A percentile compares a stretch with the other conserved stretches of the same genome.
Evolutionary conservation across 768 basidiomycete species (phyloP).

Genomic region (Trametes cubensis): DNA sequence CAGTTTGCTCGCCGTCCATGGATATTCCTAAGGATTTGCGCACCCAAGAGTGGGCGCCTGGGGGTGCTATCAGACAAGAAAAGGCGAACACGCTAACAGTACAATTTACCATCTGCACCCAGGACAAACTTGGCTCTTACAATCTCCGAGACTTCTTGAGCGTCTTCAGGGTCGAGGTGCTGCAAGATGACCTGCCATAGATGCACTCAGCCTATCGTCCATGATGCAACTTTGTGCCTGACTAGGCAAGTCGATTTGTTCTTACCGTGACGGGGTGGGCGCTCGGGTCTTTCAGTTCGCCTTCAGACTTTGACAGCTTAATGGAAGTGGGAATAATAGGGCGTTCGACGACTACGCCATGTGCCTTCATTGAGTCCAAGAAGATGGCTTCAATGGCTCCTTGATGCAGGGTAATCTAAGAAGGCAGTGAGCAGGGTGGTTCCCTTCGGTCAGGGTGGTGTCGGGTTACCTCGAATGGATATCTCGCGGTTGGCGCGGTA

Average conservation of each 20-base stretch:
- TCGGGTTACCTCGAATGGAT: conserved; percentile 63
- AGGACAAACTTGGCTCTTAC: conserved; percentile 76
- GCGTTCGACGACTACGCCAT: conserved; percentile 54
- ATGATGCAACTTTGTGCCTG: neutral
- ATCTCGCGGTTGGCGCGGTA: conserved; percentile 65
- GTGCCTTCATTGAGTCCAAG: conserved; percentile 52
- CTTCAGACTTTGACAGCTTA: conserved; percentile 46
- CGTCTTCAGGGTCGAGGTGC: conserved; percentile 39
- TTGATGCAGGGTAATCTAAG: conserved; percentile 62
- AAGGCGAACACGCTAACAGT: neutral
- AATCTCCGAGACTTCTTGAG: conserved; percentile 50
- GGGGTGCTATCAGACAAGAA: neutral
- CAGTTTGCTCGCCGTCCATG: conserved; percentile 70
- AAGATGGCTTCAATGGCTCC: conserved; percentile 66
- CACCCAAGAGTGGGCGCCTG: conserved; percentile 85
- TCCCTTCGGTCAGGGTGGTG: neutral
- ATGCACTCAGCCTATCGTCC: conserved; percentile 21
- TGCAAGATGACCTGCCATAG: conserved; percentile 49
- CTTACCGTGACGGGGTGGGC: conserved; percentile 39
- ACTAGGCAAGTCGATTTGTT: neutral
- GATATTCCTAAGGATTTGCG: conserved; percentile 63
- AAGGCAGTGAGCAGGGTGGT: neutral
- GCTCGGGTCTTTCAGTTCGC: conserved; percentile 45
- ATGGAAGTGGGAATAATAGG: conserved; percentile 55
- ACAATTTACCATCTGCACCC: conserved; percentile 65